A percentile compares a stretch with the other conserved stretches of the same genome.
Conservation (phyloP, 345 rosid species). For the Moricandia moricandioides region DNA sequence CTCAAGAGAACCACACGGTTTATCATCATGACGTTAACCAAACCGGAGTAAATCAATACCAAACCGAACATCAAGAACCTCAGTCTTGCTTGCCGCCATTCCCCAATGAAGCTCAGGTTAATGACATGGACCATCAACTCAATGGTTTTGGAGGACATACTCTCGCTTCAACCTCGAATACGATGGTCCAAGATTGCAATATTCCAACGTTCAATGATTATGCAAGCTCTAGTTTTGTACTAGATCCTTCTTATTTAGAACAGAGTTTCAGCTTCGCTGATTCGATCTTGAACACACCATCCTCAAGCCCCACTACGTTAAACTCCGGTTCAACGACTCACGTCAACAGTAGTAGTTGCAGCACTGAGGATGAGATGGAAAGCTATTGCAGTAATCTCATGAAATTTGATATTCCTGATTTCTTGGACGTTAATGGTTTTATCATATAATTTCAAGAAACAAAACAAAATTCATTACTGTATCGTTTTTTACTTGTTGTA, state of each 20-base stretch:
- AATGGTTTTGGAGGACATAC: conserved; percentile 30
- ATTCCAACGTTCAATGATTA: conserved; percentile 38
- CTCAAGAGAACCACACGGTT: not conserved
- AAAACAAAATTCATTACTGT: not conserved
- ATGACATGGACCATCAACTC: not conserved
- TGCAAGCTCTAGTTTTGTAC: conserved; percentile 5
- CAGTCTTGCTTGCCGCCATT: conserved; percentile 38
- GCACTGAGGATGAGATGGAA: conserved; percentile 74
- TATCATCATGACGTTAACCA: conserved; percentile 24
- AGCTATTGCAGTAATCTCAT: conserved; percentile 62
- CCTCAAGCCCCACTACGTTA: conserved; percentile 64
- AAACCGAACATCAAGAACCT: conserved; percentile 42
- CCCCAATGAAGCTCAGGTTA: conserved; percentile 36
- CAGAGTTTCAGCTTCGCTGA: conserved; percentile 43
- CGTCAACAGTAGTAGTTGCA: conserved; percentile 42
- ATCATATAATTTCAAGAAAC: conserved; percentile 38
- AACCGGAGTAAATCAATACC: conserved; percentile 19
- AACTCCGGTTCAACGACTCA: conserved; percentile 54
- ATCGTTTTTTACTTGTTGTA: not conserved
- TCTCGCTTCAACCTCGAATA: conserved; percentile 20
- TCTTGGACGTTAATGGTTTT: conserved; percentile 56
- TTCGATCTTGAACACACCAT: conserved; percentile 59
- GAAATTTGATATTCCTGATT: conserved; percentile 59
- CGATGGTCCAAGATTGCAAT: conserved; percentile 35
- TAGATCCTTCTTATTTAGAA: conserved; percentile 43